Percentiles rank a stretch among this genome's conserved stretches.
Conservation (phyloP, 768 basidiomycete species). For the Megacollybia marginata region DNA sequence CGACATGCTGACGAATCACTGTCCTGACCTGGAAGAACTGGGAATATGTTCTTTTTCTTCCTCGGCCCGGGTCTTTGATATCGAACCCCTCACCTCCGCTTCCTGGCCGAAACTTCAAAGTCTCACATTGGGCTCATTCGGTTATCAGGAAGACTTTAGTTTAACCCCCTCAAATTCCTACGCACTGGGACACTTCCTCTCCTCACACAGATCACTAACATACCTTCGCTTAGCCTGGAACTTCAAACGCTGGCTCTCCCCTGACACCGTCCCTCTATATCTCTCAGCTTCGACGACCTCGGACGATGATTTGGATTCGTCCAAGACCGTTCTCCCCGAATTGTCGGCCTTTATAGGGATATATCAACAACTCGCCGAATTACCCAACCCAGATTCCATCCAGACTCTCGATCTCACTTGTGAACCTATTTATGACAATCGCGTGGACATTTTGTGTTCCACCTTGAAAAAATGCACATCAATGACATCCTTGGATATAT, state of each 20-base stretch:
- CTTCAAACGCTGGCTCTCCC: constrained; percentile 43
- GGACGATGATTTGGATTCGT: not conserved
- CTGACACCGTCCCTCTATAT: constrained; percentile 26
- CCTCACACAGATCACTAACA: constrained; percentile 27
- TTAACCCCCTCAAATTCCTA: constrained; percentile 23
- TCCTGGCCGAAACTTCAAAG: constrained; percentile 32
- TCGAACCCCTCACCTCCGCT: constrained; percentile 23
- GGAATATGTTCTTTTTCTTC: constrained; percentile 44
- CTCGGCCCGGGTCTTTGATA: constrained; percentile 34
- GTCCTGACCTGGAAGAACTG: constrained; percentile 41
- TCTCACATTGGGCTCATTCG: constrained; percentile 43
- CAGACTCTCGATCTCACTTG: constrained; percentile 41
- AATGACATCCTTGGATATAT: constrained; percentile 38
- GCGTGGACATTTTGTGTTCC: constrained; percentile 24
- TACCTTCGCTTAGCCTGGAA: constrained; percentile 43
- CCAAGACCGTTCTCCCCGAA: constrained; percentile 14
- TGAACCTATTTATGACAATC: constrained; percentile 35
- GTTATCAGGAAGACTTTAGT: constrained; percentile 37
- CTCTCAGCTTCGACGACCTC: constrained; percentile 12
- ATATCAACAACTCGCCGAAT: constrained; percentile 35
- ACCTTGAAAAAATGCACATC: constrained; percentile 27
- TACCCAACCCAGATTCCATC: constrained; percentile 26
- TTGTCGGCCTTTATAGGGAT: constrained; percentile 39
- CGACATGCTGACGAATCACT: constrained; percentile 39
- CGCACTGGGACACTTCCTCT: constrained; percentile 29